Conservation (phyloP, 2,329 filamentous ascomycete species). For the Zasmidium citrigriseum region DNA sequence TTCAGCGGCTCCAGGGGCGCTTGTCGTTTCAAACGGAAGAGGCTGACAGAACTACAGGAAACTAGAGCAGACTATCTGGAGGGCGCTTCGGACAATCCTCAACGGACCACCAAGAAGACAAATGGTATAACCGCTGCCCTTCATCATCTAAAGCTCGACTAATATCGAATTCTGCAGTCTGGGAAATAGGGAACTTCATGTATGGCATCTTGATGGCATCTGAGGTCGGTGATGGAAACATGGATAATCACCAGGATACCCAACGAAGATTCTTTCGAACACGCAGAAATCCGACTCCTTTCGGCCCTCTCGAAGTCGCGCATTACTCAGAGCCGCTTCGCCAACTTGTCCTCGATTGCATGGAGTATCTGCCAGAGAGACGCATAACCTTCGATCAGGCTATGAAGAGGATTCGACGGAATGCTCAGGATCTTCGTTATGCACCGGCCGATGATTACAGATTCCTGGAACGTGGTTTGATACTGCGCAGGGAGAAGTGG, state of each 20-base stretch:
- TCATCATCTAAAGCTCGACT: neutral
- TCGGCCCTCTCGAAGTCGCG: neutral
- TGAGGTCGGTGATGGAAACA: neutral
- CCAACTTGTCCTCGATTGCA: neutral
- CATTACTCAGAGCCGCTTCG: neutral
- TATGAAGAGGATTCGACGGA: neutral
- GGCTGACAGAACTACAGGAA: neutral
- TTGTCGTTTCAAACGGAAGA: no score
- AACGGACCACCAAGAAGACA: neutral
- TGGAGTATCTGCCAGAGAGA: constrained; percentile 2
- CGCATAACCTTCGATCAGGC: neutral
- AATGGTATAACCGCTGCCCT: neutral
- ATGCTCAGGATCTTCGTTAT: neutral
- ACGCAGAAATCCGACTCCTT: neutral
- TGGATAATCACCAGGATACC: neutral
- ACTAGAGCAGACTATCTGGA: neutral
- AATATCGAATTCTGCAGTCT: neutral
- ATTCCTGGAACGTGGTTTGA: no score
- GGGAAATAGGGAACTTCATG: neutral
- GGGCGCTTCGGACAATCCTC: neutral
- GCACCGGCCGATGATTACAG: no score
- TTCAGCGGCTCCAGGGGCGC: no score
- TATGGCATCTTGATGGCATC: neutral
- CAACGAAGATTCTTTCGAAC: neutral
- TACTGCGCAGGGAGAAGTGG: no score